Percentiles rank a stretch among this genome's conserved stretches.
These are phyloP conservation scores for Lactifluus hygrophoroides DNA, from an alignment of 768 basidiomycete genomes.

Conservation along the genomic window DNA sequence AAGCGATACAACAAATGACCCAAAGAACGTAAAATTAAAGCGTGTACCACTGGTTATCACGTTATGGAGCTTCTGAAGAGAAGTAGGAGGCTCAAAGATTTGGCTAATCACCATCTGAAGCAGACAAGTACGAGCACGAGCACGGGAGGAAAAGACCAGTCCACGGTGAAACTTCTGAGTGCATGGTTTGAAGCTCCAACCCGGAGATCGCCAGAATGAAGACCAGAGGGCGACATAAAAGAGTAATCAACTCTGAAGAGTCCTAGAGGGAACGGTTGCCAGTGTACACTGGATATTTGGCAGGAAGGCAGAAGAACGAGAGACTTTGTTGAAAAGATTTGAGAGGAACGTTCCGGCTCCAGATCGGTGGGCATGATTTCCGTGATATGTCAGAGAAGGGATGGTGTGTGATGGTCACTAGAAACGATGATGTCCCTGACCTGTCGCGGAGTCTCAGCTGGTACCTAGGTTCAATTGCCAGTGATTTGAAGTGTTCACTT, in stretches of 20 bases:
- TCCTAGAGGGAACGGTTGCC: slow-evolving; percentile 4
- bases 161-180: not conserved
- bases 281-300: not conserved
- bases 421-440: too few species aligned
- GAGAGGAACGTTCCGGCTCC: slow-evolving; percentile 3
- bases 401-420: too few species aligned
- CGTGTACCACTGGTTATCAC: too few species aligned
- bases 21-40: slow-evolving; percentile 4
- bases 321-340: not conserved
- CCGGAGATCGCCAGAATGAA: not conserved
- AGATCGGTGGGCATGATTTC: not conserved
- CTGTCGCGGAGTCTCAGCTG: too few species aligned
- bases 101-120: not conserved
- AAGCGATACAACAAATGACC: slow-evolving; percentile 5
- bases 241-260: too few species aligned
- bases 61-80: not conserved
- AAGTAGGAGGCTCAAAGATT: not conserved
- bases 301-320: not conserved
- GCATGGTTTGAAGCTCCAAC: not conserved
- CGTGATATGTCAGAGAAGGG: not conserved
- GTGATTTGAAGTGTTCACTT: too few species aligned
- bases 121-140: not conserved
- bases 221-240: too few species aligned
- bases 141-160: not conserved
- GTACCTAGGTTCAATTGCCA: too few species aligned